Conservation (phyloP, 202 grass and related monocot genomes). For the Saccharum hybrid region DNA sequence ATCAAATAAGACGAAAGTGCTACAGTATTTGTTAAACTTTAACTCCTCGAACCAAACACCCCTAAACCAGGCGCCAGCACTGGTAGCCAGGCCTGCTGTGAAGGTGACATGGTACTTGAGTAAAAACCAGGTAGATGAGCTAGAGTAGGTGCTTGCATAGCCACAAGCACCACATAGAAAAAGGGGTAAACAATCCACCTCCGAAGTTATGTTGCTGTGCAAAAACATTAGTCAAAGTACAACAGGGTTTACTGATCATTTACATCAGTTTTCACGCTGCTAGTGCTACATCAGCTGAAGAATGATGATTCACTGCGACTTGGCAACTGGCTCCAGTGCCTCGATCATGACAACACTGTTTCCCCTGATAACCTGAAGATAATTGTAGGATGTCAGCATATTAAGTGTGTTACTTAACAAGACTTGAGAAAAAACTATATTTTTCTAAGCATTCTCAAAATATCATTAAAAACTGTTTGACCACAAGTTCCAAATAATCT, state of each 20-base stretch:
- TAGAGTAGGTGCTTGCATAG: not conserved
- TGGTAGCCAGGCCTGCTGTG: constrained; percentile 51
- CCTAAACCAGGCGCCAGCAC: constrained; percentile 51
- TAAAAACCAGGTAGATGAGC: not conserved
- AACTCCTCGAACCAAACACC: too few species aligned
- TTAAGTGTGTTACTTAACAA: not conserved
- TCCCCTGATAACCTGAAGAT: constrained; percentile 77
- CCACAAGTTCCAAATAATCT: not conserved
- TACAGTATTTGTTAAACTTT: too few species aligned
- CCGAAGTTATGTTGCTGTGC: constrained; percentile 2
- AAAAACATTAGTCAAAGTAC: constrained; percentile 42
- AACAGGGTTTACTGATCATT: constrained; percentile 42
- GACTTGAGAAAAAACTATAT: not conserved
- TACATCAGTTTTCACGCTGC: constrained; percentile 43
- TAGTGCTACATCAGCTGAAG: not conserved
- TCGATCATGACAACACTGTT: constrained; percentile 98
- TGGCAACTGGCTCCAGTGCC: constrained; percentile 77
- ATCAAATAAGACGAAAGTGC: too few species aligned
- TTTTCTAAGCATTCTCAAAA: not conserved
- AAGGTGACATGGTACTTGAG: constrained; percentile 39
- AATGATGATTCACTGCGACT: constrained; percentile 37
- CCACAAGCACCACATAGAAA: not conserved
- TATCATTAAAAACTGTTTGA: not conserved
- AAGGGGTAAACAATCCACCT: not conserved
- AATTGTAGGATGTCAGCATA: not conserved